Evolutionary conservation across 2,329 filamentous ascomycete species (phyloP), one percentile per base, ranked within the genome.

Genomic region (Sporothrix humicola): DNA sequence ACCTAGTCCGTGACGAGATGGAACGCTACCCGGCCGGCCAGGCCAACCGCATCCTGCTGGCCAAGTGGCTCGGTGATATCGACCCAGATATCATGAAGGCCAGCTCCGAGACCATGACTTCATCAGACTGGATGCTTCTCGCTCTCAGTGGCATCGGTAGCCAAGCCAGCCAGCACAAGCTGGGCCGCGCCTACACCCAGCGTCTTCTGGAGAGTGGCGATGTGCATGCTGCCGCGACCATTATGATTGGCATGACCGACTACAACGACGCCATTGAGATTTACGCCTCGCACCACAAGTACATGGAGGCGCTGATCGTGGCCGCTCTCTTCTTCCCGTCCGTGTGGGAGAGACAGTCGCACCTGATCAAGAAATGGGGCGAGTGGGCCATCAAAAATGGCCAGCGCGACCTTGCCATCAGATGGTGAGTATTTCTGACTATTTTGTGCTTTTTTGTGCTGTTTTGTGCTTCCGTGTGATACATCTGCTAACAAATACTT

Each of bases 71-170:
- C 0, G 94, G 95, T 15, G 93, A 97, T 75, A 89, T 93, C 52
- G 91, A 94, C 74, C 88, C 91, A 0, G 94, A 97, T 78, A 87
- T 94, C 56, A 93, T 97, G 88, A 88, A 90, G 12, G 90, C 93
- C 2, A 93, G 90, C 59, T 92, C 94, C 0, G 90, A 95, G 77
- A 92, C 93, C n/a, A 95, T 96, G 88, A 95, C 94, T 10, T 94
- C 93, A 2, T 93, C 93, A 0, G 96, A 98, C 82, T 99, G 96
- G 96, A 98, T 99, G 94, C 84, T 98, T 74, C 85, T 99, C 50
- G 95, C 96, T 12, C 83, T 99, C 70, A 97, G 93, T 79, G 93
- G 93, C 56, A 97, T 98, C 82, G 94, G 93, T 70, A 88, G 90
- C 2, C 86, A 90, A 75, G 86, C 89, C 52, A 94, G 94, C 0